These are phyloP conservation scores for Backusella parvicylindrica DNA, from an alignment of 192 early-diverging fungal species.

Conservation along the genomic window DNA sequence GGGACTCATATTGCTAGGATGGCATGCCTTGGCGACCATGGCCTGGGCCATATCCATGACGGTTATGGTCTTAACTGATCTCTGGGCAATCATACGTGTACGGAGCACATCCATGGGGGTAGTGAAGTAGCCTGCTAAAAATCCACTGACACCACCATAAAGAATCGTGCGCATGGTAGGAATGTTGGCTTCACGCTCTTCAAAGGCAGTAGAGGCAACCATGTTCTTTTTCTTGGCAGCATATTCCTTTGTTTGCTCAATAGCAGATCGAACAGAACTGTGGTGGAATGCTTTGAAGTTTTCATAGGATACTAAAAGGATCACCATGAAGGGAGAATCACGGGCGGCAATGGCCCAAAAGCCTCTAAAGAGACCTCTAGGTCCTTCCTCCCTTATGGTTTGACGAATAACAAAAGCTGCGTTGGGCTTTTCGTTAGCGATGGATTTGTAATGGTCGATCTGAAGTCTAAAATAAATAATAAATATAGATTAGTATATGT, in stretches of 20 bases:
- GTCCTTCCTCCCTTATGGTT: conserved; percentile 56
- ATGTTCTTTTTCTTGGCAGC: conserved; percentile 30
- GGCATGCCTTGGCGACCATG: conserved; percentile 29
- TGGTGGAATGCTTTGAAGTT: conserved; percentile 67
- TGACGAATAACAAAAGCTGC: conserved; percentile 47
- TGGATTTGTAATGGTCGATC: conserved; percentile 52
- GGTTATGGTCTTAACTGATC: conserved; percentile 17
- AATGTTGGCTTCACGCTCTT: conserved; percentile 58
- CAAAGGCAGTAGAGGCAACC: conserved; percentile 44
- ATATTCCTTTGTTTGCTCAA: conserved; percentile 15
- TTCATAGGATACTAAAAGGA: conserved; percentile 72
- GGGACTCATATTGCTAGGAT: background rate
- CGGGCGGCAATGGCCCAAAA: conserved; percentile 69
- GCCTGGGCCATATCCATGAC: conserved; percentile 29
- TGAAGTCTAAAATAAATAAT: conserved; percentile 44
- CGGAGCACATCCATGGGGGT: conserved; percentile 74
- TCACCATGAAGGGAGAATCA: conserved; percentile 79
- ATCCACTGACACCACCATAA: conserved; percentile 72
- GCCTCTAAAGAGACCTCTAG: conserved; percentile 61
- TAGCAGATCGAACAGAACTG: conserved; percentile 33
- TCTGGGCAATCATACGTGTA: conserved; percentile 64
- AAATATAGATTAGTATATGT: background rate
- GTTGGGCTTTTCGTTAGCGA: conserved; percentile 29
- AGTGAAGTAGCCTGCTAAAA: conserved; percentile 69
- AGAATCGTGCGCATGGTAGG: conserved; percentile 62